A percentile compares a stretch with the other conserved stretches of the same genome.
Evolutionary conservation across 2,329 filamentous ascomycete genomes (phyloP).

Genomic region (Penicillium sp.): DNA sequence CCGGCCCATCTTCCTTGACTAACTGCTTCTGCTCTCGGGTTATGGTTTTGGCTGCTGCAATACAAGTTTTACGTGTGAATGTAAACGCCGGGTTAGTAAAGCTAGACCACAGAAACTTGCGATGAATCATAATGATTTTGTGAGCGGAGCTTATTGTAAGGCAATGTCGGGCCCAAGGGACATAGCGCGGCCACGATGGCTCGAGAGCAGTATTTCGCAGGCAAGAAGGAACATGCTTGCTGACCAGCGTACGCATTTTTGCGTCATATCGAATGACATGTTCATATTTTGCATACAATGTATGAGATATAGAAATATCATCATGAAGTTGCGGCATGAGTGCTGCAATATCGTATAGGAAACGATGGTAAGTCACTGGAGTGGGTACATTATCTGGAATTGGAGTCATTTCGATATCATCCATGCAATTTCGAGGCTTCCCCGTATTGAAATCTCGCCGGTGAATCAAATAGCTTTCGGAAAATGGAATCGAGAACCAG

Average conservation of each 20-base stretch:
- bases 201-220: neutral
- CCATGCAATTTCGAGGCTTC: neutral
- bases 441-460: neutral
- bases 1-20: neutral
- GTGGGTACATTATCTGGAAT: neutral
- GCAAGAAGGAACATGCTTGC: neutral
- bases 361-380: neutral
- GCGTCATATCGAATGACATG: neutral
- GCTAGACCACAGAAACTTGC: neutral
- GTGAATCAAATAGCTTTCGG: constrained; percentile 37
- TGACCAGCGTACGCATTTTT: neutral
- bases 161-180: neutral
- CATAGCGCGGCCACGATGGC: neutral
- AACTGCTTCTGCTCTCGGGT: neutral
- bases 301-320: neutral
- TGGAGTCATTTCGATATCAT: neutral
- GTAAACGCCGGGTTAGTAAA: neutral
- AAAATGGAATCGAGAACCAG: constrained; percentile 46
- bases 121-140: neutral
- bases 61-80: neutral
- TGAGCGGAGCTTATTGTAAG: neutral
- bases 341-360: neutral
- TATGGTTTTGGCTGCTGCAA: neutral
- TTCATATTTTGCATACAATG: neutral
- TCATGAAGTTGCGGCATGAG: neutral